Percentiles rank a stretch among this genome's conserved stretches.
phyloP scores from a whole-genome alignment of 176 grass and related monocot genomes.

The Carex kokanica region DNA sequence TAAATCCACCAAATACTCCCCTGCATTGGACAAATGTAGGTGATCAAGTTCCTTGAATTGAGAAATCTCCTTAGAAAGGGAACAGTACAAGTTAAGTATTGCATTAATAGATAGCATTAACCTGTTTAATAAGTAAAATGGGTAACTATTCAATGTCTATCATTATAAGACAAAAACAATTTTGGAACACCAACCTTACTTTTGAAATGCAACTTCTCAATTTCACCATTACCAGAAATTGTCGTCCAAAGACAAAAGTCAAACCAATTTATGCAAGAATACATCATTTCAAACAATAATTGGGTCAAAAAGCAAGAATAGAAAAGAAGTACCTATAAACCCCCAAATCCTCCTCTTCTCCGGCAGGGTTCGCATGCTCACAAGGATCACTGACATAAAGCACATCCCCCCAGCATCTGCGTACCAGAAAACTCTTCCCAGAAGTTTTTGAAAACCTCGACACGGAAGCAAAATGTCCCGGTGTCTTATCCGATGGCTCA shows the following conservation, averaged over 20 bases:
- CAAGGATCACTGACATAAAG: conserved; percentile 84
- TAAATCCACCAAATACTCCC: conserved; percentile 74
- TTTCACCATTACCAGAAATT: background rate
- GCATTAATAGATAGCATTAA: background rate
- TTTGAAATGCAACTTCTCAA: background rate
- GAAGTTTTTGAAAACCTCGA: conserved; percentile 86
- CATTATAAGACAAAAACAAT: background rate
- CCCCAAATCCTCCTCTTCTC: conserved; percentile 35
- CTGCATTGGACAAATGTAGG: conserved; percentile 34
- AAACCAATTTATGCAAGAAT: background rate
- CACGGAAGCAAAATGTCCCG: conserved; percentile 40
- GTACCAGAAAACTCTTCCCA: conserved; percentile 62
- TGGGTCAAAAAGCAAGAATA: background rate
- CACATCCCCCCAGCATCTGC: conserved; percentile 53
- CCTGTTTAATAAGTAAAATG: background rate
- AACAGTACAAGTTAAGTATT: background rate
- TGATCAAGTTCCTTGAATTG: too few species aligned
- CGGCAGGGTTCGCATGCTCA: conserved; percentile 42
- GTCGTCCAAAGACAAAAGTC: background rate
- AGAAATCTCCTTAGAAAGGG: too few species aligned
- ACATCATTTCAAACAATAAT: background rate
- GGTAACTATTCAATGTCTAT: background rate
- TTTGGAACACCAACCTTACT: background rate
- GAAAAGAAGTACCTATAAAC: background rate
- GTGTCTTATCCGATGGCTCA: background rate